Evolutionary conservation across 1,284 basidiomycete species (phyloP).

Genomic region (Pyrrhoderma lamaoense): DNA sequence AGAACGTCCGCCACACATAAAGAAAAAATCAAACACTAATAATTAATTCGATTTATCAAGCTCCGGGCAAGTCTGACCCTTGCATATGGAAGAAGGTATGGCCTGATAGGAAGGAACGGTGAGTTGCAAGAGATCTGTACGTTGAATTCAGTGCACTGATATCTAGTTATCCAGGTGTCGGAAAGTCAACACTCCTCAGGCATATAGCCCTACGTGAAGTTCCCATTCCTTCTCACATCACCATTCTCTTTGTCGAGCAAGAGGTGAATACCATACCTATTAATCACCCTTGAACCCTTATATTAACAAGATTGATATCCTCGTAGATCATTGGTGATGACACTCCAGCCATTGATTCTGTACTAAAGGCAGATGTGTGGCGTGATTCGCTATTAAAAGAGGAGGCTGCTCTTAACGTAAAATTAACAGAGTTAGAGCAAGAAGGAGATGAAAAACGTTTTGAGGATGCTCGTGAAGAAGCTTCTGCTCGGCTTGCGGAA

Average conservation of each 20-base stretch:
- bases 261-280: conserved; percentile 48
- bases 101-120: conserved; percentile 79
- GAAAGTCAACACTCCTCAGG: conserved; percentile 95
- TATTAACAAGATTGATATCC: background rate
- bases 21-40: background rate
- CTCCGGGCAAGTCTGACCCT: conserved; percentile 83
- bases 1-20: conserved; percentile 29
- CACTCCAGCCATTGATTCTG: conserved; percentile 86
- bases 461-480: conserved; percentile 80
- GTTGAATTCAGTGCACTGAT: conserved; percentile 4
- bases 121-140: conserved; percentile 12
- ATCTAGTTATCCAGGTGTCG: conserved; percentile 58
- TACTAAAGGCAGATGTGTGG: conserved; percentile 96
- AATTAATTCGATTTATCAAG: conserved; percentile 30
- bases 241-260: conserved; percentile 97
- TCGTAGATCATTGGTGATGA: conserved; percentile 84
- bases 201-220: conserved; percentile 96
- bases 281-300: background rate
- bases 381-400: conserved; percentile 84
- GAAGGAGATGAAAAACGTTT: conserved; percentile 73
- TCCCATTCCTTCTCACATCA: conserved; percentile 88
- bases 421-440: conserved; percentile 63
- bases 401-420: conserved; percentile 67
- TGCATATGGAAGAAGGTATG: conserved; percentile 84
- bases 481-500: conserved; percentile 80